Base-by-base conservation (phyloP, 2,329 filamentous ascomycete genomes). In the Dothidotthia symphoricarpi region DNA sequence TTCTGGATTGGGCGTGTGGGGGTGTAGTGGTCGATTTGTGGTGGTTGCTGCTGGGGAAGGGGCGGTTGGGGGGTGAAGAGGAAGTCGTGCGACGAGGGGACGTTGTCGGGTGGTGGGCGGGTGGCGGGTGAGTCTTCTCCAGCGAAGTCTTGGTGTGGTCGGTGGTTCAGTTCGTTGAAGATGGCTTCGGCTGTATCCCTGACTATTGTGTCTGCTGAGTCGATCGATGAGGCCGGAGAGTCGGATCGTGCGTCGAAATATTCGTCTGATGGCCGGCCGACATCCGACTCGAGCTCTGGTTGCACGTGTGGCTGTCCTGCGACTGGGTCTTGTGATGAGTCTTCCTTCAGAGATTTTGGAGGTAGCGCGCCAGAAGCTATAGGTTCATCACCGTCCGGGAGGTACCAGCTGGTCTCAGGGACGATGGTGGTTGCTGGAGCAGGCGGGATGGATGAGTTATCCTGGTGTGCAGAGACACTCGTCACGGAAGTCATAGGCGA, bases 1-100 rank as follows among this genome's bases (percentile, higher is more conserved):
- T 57, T 57, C 7, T 49, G 55, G 3, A 55, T 43, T 5, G 46
- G 45, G n/a, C 47, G 47, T 25, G 39, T 22, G 22, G 46, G 49
- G 12, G 42, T 31, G 24, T 53, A 57, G 16, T 51, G 47, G 32
- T 49, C 25, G 9, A 53, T 28, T 19, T 31, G 8, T 15, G 45
- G 36, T 39, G 38, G 17, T 10, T 28, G 32, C 16, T 43, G 32
- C 19, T 28, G 26, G n/a, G 17, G 30, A 29, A 13, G 26, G 17
- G 27, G 31, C 25, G 51, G 34, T 6, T 42, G 41, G 11, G 43
- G 30, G 6, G 47, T 46, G 26, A 63, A 62, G 7, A 61, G 34
- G 22, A 63, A 61, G 19, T 57, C 53, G 30, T 61, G 57, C 8
- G 53, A 56, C 14, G 61, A 55, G 12, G 57, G 55, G 17, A 59